phyloP scores from a whole-genome alignment of 2,329 filamentous ascomycete genomes.

The Nemania abortiva region DNA sequence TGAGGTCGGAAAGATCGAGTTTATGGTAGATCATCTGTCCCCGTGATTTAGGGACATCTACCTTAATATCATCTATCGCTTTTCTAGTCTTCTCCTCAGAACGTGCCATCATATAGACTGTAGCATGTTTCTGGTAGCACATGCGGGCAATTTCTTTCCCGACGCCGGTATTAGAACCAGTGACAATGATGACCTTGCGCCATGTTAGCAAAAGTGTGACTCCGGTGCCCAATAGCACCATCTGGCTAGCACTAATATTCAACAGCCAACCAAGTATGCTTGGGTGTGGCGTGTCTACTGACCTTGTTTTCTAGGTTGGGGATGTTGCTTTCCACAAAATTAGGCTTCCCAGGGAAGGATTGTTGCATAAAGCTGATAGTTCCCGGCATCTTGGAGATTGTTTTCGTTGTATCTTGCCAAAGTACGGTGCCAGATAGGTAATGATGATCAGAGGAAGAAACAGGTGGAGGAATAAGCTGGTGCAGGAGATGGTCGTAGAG shows the following conservation, averaged over 20 bases:
- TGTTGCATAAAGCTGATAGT: slow-evolving; percentile 17
- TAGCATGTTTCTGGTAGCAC: slow-evolving; percentile 33
- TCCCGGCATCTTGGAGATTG: slow-evolving; percentile 11
- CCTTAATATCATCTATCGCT: slow-evolving; percentile 31
- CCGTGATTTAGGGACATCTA: slow-evolving; percentile 3
- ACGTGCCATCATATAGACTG: slow-evolving; percentile 32
- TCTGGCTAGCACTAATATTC: background rate
- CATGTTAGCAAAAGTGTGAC: background rate
- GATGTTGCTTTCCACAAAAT: slow-evolving; percentile 20
- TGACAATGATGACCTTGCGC: slow-evolving; percentile 27
- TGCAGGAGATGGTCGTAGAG: background rate
- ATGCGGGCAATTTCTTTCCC: slow-evolving; percentile 37
- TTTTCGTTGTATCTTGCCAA: background rate
- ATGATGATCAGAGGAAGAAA: background rate
- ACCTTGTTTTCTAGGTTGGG: slow-evolving; percentile 18
- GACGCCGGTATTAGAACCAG: slow-evolving; percentile 32
- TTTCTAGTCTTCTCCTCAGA: slow-evolving; percentile 25
- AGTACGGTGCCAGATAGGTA: background rate
- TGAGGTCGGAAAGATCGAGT: slow-evolving; percentile 36
- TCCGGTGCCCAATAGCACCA: background rate
- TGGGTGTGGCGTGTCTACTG: background rate
- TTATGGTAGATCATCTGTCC: slow-evolving; percentile 24
- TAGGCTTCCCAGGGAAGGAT: slow-evolving; percentile 24
- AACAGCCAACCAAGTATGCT: background rate
- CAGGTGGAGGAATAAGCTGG: background rate